Evolutionary conservation across 2,329 filamentous ascomycete genomes (phyloP).

Genomic region (Huntiella savannae): DNA sequence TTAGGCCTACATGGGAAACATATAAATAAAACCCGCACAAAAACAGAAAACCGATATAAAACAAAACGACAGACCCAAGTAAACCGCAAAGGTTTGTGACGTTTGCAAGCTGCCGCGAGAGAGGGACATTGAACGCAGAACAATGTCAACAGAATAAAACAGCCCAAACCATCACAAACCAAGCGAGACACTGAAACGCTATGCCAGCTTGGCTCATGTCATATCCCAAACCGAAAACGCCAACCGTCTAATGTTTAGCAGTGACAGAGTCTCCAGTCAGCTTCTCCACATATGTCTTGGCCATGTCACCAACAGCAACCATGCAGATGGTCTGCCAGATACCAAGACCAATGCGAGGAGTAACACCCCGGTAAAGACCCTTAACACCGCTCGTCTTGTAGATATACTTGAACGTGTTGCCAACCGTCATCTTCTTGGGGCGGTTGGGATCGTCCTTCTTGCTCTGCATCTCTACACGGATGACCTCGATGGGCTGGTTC

Average conservation of each 20-base stretch:
- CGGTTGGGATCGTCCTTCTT: conserved; percentile 96
- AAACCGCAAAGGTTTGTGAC: too few relatives aligned
- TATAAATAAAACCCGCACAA: too few relatives aligned
- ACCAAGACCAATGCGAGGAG: conserved; percentile 81
- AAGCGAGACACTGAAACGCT: too few relatives aligned
- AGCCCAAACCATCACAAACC: too few relatives aligned
- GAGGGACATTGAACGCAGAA: too few relatives aligned
- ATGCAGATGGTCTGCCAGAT: conserved; percentile 99
- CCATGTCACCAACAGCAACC: conserved; percentile 96
- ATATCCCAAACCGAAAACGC: conserved; percentile 3
- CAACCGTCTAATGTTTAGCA: conserved; percentile 39
- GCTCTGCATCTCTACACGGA: conserved; percentile 98
- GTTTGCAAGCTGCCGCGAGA: too few relatives aligned
- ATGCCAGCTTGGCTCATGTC: too few relatives aligned
- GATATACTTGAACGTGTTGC: conserved; percentile 71
- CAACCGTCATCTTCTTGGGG: conserved; percentile 97
- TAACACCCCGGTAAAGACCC: conserved; percentile 88
- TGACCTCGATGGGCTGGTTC: conserved; percentile 99
- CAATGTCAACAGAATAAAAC: too few relatives aligned
- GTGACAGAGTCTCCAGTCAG: conserved; percentile 44
- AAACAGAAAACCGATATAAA: too few relatives aligned
- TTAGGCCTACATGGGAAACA: too few relatives aligned
- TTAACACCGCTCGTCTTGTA: conserved; percentile 73
- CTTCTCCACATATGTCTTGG: conserved; percentile 48
- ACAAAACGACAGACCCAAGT: too few relatives aligned